A percentile compares a stretch with the other conserved stretches of the same genome.
phyloP scores from a whole-genome alignment of 768 basidiomycete species.

The Erythrobasidium yunnanense region DNA sequence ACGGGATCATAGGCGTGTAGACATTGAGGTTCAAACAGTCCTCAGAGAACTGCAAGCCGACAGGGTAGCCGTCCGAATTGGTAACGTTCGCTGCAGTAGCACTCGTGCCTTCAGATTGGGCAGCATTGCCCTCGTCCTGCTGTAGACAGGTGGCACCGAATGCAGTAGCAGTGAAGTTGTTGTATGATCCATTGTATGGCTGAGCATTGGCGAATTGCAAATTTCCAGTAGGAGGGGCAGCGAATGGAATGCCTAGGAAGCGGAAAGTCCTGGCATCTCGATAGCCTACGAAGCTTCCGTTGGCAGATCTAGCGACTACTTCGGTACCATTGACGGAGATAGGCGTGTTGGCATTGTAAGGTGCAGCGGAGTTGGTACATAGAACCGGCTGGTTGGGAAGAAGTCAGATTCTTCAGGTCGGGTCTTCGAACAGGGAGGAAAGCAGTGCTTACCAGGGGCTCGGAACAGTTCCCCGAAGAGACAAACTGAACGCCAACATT shows the following conservation, averaged over 20 bases:
- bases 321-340: neutral
- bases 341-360: neutral
- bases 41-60: constrained; percentile 42
- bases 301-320: neutral
- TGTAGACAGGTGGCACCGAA: constrained; percentile 12
- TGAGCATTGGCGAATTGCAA: constrained; percentile 54
- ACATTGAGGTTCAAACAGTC: constrained; percentile 50
- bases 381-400: constrained; percentile 11
- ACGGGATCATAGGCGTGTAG: constrained; percentile 43
- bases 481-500: neutral
- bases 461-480: constrained; percentile 4
- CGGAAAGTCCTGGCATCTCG: constrained; percentile 32
- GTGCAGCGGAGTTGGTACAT: constrained; percentile 25
- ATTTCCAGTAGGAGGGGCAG: constrained; percentile 50
- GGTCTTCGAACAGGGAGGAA: neutral
- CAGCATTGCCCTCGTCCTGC: too few species aligned
- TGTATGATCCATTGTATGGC: constrained; percentile 39
- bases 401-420: neutral
- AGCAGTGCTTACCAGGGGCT: neutral
- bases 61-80: neutral
- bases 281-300: constrained; percentile 3
- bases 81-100: too few species aligned
- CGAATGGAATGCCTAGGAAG: constrained; percentile 57
- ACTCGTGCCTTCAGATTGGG: too few species aligned
- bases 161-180: neutral